Conservation (phyloP, 2,329 filamentous ascomycete genomes). For the Exophiala aquamarina region DNA sequence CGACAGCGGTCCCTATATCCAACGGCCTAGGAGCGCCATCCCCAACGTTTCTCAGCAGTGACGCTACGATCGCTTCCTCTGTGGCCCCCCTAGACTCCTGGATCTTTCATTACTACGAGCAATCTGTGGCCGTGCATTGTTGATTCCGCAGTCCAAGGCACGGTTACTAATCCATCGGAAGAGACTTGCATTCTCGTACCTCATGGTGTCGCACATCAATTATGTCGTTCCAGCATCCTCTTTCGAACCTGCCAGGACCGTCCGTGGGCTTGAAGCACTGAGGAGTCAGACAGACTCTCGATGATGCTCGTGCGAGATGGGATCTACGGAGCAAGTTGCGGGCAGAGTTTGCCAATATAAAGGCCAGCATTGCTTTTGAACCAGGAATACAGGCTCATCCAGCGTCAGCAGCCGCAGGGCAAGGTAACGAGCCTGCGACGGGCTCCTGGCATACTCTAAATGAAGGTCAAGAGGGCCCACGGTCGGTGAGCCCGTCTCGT, state of each 20-base stretch:
- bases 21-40: neutral
- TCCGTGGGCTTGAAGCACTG: neutral
- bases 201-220: neutral
- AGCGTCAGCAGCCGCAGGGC: neutral
- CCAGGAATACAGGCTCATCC: neutral
- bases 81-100: neutral
- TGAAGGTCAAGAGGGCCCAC: neutral
- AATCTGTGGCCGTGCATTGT: neutral
- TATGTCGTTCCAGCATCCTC: neutral
- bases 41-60: too few relatives aligned
- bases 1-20: neutral
- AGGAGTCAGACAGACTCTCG: neutral
- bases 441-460: neutral
- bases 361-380: conserved; percentile 1
- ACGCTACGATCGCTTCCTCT: too few relatives aligned
- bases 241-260: neutral
- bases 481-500: neutral
- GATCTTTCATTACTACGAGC: neutral
- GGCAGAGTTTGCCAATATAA: neutral
- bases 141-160: neutral
- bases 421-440: neutral
- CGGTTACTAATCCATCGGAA: neutral
- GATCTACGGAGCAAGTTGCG: neutral
- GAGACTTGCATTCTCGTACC: neutral
- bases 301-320: neutral